Evolutionary conservation across 225 moss, liverwort and hornwort genomes (phyloP).

Genomic region (Asterella californica): DNA sequence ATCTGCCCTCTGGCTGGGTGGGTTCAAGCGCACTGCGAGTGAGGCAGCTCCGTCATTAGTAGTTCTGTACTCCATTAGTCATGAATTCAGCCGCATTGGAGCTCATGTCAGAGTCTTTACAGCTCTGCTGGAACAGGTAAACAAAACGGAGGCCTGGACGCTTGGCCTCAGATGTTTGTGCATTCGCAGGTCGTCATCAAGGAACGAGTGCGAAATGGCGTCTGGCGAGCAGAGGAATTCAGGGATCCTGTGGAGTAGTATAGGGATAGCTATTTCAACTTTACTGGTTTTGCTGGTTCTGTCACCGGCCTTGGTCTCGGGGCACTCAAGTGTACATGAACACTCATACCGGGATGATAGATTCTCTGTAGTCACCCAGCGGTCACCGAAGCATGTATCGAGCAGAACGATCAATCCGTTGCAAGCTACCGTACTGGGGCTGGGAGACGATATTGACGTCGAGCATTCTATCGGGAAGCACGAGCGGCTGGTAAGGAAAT

Average conservation of each 20-base stretch:
- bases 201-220: constrained; percentile 17
- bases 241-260: constrained; percentile 2
- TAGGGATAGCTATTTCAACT: neutral
- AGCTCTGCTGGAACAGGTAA: neutral
- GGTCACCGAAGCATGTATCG: neutral
- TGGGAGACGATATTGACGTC: neutral
- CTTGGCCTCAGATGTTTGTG: neutral
- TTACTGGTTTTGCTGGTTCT: constrained; percentile 14
- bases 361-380: neutral
- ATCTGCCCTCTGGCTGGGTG: neutral
- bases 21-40: neutral
- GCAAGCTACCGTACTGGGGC: neutral
- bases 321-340: neutral
- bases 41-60: no score
- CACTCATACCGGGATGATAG: neutral
- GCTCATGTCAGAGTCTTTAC: neutral
- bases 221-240: constrained; percentile 21
- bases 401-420: neutral
- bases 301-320: constrained; percentile 11
- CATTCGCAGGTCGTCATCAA: constrained; percentile 8
- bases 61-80: neutral
- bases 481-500: neutral
- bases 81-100: neutral
- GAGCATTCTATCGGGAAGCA: neutral
- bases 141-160: neutral